phyloP scores from a whole-genome alignment of 805 yeast genomes.

The Kuraishia ogatae region DNA sequence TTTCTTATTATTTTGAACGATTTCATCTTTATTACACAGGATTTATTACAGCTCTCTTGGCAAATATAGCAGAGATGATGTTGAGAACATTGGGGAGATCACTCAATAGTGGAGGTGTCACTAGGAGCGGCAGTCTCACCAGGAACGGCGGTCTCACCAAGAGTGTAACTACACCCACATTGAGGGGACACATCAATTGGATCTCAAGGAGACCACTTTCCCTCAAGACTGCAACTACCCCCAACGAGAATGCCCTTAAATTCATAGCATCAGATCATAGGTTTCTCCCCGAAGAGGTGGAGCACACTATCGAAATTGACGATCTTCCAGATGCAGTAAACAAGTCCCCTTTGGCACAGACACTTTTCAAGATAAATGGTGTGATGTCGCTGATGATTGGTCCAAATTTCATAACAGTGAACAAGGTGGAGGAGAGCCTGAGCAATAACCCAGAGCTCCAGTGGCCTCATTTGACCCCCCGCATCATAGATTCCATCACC shows the following conservation, averaged over 20 bases:
- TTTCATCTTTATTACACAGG: too few relatives aligned
- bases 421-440: slow-evolving; percentile 32
- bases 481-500: slow-evolving; percentile 15
- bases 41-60: too few relatives aligned
- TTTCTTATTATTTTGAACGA: too few relatives aligned
- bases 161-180: not conserved
- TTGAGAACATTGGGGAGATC: not conserved
- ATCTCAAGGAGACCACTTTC: not conserved
- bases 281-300: slow-evolving; percentile 34
- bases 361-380: slow-evolving; percentile 50
- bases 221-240: slow-evolving; percentile 49
- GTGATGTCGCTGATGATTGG: slow-evolving; percentile 71
- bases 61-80: too few relatives aligned
- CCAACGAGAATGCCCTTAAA: slow-evolving; percentile 69
- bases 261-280: slow-evolving; percentile 41
- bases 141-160: not conserved
- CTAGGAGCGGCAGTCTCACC: too few relatives aligned
- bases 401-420: slow-evolving; percentile 63
- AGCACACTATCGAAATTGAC: slow-evolving; percentile 38
- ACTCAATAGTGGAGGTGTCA: not conserved
- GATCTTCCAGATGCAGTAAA: slow-evolving; percentile 43
- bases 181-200: not conserved
- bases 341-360: slow-evolving; percentile 55
- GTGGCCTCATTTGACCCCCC: slow-evolving; percentile 20
- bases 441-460: slow-evolving; percentile 23